Conservation (phyloP, 331 rosid species). For the Malus hybrid region DNA sequence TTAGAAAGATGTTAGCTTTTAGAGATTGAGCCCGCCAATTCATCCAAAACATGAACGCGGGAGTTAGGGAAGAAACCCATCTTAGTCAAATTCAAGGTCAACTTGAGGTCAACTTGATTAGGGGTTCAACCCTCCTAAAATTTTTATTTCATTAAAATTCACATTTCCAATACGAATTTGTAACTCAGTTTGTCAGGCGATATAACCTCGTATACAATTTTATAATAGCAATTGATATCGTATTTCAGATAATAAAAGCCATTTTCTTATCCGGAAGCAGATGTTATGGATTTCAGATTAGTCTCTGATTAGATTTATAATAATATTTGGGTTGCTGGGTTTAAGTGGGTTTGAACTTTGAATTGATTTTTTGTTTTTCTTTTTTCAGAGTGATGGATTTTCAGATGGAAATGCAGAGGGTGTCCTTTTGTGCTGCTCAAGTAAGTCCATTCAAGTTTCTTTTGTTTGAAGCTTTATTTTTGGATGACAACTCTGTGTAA, state of each 20-base stretch:
- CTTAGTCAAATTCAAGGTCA: neutral
- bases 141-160: neutral
- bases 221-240: neutral
- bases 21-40: neutral
- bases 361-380: neutral
- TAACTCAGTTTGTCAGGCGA: neutral
- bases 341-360: neutral
- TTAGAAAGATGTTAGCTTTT: too few relatives aligned
- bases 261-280: neutral
- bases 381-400: constrained; percentile 4
- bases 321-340: neutral
- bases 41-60: neutral
- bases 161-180: neutral
- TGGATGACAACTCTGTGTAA: neutral
- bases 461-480: neutral
- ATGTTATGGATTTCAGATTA: neutral
- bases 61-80: neutral
- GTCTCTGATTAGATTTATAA: neutral
- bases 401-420: constrained; percentile 3
- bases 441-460: neutral
- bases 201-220: too few relatives aligned
- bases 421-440: constrained; percentile 2
- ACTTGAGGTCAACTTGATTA: neutral
- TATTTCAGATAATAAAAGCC: neutral
- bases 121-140: neutral